phyloP scores from a whole-genome alignment of 306 rosid species.

The Clitoria ternatea region DNA sequence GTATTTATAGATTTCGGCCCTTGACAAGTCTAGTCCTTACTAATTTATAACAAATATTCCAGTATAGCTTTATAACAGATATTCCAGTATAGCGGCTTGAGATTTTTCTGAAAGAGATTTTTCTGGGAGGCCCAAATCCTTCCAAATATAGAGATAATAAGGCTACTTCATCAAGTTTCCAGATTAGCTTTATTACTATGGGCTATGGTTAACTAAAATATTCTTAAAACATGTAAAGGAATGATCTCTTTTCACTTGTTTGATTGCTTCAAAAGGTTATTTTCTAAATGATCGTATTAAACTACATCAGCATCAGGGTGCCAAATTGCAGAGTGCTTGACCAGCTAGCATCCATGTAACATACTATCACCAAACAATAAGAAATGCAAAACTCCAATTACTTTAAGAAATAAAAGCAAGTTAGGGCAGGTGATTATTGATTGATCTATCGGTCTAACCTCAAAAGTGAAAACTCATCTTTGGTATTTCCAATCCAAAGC shows the following conservation, averaged over 20 bases:
- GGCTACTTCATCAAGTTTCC: not conserved
- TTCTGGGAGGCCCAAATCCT: not conserved
- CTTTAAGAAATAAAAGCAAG: not conserved
- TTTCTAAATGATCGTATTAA: not conserved
- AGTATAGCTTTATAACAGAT: not conserved
- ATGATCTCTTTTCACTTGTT: not conserved
- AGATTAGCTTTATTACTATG: not conserved
- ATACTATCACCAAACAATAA: constrained; percentile 1
- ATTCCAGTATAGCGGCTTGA: not conserved
- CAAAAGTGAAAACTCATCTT: not conserved
- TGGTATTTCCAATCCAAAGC: not conserved
- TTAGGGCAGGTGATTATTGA: not conserved
- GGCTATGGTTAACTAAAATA: not conserved
- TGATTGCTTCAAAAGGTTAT: no score
- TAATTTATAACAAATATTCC: not conserved
- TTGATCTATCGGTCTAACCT: no score
- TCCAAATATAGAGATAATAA: not conserved
- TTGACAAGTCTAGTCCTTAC: not conserved
- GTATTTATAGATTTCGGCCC: not conserved
- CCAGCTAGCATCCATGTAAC: not conserved
- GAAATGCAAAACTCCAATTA: not conserved
- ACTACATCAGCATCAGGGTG: not conserved
- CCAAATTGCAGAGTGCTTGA: not conserved
- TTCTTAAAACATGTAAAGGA: not conserved
- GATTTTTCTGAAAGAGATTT: not conserved